Conservation (phyloP, 202 grass and related monocot species). For the Carex arenaria region DNA sequence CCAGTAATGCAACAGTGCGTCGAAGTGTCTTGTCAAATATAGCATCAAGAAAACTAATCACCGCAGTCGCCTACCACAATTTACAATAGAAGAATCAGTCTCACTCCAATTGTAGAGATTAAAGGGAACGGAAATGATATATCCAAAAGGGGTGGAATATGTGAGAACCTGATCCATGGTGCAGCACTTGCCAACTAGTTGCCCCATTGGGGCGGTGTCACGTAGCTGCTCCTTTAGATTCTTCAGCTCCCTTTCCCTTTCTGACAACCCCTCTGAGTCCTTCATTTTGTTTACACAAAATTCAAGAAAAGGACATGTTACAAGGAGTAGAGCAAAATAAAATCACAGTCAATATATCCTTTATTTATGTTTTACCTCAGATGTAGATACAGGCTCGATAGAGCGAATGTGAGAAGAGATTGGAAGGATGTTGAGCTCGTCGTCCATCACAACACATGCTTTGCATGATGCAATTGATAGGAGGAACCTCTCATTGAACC, state of each 20-base stretch:
- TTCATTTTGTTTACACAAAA: constrained; percentile 28
- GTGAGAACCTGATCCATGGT: constrained; percentile 80
- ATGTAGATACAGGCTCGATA: constrained; percentile 52
- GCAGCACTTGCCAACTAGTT: constrained; percentile 88
- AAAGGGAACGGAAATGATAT: not conserved
- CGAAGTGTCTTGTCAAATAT: constrained; percentile 89
- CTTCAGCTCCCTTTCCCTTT: constrained; percentile 80
- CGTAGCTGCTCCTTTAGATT: constrained; percentile 77
- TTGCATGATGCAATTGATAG: constrained; percentile 86
- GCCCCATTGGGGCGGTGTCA: constrained; percentile 80
- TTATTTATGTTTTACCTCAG: constrained; percentile 50
- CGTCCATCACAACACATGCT: constrained; percentile 91
- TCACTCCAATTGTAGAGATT: not conserved
- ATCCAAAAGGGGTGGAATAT: not conserved
- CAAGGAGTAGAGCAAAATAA: constrained; percentile 9
- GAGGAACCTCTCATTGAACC: constrained; percentile 96
- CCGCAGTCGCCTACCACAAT: constrained; percentile 57
- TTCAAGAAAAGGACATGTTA: constrained; percentile 14
- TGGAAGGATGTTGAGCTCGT: constrained; percentile 93
- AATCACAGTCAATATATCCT: not conserved
- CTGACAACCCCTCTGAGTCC: constrained; percentile 77
- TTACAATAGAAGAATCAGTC: constrained; percentile 18
- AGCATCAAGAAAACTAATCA: constrained; percentile 90
- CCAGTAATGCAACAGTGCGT: constrained; percentile 75
- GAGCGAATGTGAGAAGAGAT: constrained; percentile 87